Percentiles rank a stretch among this genome's conserved stretches.
phyloP scores from a whole-genome alignment of 441 rosid species.

The Populus tomentosa region DNA sequence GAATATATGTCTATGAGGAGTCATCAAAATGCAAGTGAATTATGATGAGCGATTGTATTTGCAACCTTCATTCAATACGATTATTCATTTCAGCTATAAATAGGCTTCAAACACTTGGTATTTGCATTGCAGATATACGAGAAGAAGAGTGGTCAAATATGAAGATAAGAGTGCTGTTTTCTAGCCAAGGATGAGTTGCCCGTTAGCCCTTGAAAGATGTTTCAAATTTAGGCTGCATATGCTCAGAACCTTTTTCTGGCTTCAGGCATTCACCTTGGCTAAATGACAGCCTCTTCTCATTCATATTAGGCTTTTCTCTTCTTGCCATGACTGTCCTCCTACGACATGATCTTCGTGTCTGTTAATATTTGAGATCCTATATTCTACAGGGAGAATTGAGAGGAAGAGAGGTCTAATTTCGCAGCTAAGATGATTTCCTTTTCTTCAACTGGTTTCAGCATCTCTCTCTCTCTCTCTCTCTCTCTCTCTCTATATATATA shows the following conservation, averaged over 20 bases:
- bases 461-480: no score
- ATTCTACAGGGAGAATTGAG: no score
- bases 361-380: no score
- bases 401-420: no score
- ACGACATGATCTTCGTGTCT: background rate
- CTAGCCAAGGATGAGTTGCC: slow-evolving; percentile 8
- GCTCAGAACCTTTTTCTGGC: background rate
- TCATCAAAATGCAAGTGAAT: no score
- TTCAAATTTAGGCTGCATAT: background rate
- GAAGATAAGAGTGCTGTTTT: slow-evolving; percentile 3
- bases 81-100: background rate
- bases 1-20: no score
- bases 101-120: background rate
- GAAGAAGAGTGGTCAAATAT: slow-evolving; percentile 1
- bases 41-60: background rate
- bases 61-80: background rate
- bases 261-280: slow-evolving; percentile 4
- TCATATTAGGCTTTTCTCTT: slow-evolving; percentile 6
- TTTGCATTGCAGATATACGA: background rate
- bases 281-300: slow-evolving; percentile 3
- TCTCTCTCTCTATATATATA: no score
- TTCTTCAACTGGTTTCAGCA: no score
- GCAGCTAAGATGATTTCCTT: no score
- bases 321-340: background rate
- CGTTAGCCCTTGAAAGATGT: background rate